phyloP scores from a whole-genome alignment of 345 rosid genomes.

The sweet orange (Citrus sinensis) region DVS_A1.0 CM039162.1:31393501-31394000 shows the following conservation, averaged over 20 bases:
- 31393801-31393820: not conserved
- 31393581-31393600: slow-evolving; percentile 54
- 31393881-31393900: not conserved
- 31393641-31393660: slow-evolving; percentile 47
- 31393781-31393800: not conserved
- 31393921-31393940: not conserved
- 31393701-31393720: slow-evolving; percentile 58
- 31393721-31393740: slow-evolving; percentile 52
- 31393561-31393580: slow-evolving; percentile 32
- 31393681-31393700: slow-evolving; percentile 51
- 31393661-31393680: slow-evolving; percentile 49
- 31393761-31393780: slow-evolving; percentile 40
- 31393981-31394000: not conserved
- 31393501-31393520: not conserved
- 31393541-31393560: slow-evolving; percentile 10
- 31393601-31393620: slow-evolving; percentile 45
- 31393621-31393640: slow-evolving; percentile 57
- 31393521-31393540: not conserved
- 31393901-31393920: not conserved
- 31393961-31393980: not conserved
- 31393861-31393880: not conserved
- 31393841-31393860: not conserved
- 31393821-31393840: not conserved
- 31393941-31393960: not conserved
- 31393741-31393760: slow-evolving; percentile 70